These are phyloP conservation scores for Kluyveromyces sp. DNA, from an alignment of 1,139 yeast species.

Conservation along the genomic window DNA sequence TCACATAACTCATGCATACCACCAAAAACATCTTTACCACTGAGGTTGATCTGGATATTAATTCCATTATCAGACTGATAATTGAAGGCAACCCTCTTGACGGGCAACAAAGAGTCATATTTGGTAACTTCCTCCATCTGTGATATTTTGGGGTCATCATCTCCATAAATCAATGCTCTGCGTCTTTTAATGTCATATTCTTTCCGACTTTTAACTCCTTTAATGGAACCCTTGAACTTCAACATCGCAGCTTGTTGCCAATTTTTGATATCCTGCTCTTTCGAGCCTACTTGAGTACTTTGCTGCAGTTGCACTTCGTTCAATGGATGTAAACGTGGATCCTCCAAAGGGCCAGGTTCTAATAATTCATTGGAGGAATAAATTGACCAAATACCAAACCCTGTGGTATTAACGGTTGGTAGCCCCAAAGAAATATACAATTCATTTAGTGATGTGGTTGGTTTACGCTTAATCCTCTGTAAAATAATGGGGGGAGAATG, in stretches of 20 bases:
- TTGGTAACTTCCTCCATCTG: conserved; percentile 5
- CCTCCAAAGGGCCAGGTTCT: conserved; percentile 54
- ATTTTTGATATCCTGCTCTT: conserved; percentile 4
- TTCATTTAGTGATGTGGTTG: conserved; percentile 40
- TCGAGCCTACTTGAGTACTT: background rate
- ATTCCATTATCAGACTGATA: conserved; percentile 15
- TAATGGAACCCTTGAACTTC: conserved; percentile 48
- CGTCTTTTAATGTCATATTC: conserved; percentile 34
- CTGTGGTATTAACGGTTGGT: conserved; percentile 2
- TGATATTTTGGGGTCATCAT: conserved; percentile 9
- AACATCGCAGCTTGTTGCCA: conserved; percentile 34
- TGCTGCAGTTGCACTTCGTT: conserved; percentile 13
- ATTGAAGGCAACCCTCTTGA: conserved; percentile 16
- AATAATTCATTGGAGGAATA: conserved; percentile 54
- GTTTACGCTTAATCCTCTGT: conserved; percentile 32
- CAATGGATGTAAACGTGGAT: conserved; percentile 25
- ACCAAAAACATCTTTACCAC: conserved; percentile 73
- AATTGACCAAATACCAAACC: conserved; percentile 58
- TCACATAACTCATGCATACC: conserved; percentile 72
- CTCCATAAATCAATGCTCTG: conserved; percentile 16
- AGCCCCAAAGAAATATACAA: background rate
- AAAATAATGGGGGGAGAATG: conserved; percentile 5
- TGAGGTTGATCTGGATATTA: conserved; percentile 41
- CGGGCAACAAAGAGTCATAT: conserved; percentile 19
- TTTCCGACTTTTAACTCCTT: conserved; percentile 33